Base-by-base conservation (phyloP, 1,284 basidiomycete species). In the Leucocoprinus gongylophorus region DNA sequence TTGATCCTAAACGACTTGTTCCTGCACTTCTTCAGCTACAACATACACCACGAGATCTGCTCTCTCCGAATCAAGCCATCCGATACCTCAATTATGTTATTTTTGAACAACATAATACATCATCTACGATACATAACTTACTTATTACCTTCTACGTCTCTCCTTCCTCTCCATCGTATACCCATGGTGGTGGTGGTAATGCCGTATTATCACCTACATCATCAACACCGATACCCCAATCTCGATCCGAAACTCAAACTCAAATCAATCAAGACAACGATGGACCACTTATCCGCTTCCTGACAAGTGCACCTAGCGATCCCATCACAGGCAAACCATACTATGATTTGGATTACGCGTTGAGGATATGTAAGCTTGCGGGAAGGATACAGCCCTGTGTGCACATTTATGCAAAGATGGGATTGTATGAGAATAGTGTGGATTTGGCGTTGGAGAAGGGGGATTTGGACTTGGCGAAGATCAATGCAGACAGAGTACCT, bases 371-470 rank as follows among this genome's bases (percentile, higher is more conserved):
- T 72, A 92, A 91, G 62, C 80, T 83, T 57, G 77, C 87, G 39
- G 82, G 84, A 5, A 77, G 90, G 44, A 90, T 83, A 28, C 91
- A 95, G 61, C 84, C 95, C 1, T 98, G 95, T 64, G 93, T 99
- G 39, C 88, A 93, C 61, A 95, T 99, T 53, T 99, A 98, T 69
- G 90, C 92, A 8, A 94, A 97, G 72, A 95, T 99, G 93, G 94
- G 92, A 0, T 71, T 98, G 46, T 97, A 88, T 74, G 97, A 99
- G 71, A 91, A 90, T 60, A 94, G 91, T 55, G 95, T 99, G 18
- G 94, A 98, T 66, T 76, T 99, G 33, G 97, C 97, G 0, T 74
- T 99, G 37, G 83, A 91, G 65, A 92, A 92, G 65, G 94, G 92
- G 9, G 94, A 98, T 62, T 66, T 97, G 50, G 94, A 97, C 59